These are phyloP conservation scores for Lathyrus tuberosus DNA, from an alignment of 306 rosid genomes.

Conservation along the genomic window DNA sequence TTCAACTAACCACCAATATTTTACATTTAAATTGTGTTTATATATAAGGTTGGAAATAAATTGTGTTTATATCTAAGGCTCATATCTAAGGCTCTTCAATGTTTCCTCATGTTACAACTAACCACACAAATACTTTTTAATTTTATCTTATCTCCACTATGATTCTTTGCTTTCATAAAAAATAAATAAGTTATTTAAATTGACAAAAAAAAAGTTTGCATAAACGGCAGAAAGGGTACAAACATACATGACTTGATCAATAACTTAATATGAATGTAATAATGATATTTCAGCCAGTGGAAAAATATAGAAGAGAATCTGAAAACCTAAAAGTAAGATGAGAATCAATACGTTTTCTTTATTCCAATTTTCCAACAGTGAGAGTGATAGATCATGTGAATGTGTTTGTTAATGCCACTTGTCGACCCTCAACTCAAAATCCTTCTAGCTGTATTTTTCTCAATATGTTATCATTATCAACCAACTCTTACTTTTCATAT, in stretches of 20 bases:
- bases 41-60: background rate
- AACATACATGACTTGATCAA: background rate
- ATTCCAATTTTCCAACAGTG: background rate
- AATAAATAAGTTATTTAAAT: no score
- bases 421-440: conserved; percentile 38
- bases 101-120: background rate
- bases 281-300: background rate
- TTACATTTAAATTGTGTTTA: no score
- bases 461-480: background rate
- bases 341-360: conserved; percentile 44
- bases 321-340: conserved; percentile 12
- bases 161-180: conserved; percentile 5
- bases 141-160: background rate
- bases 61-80: background rate
- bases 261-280: background rate
- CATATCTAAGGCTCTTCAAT: background rate
- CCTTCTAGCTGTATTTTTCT: background rate
- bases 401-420: conserved; percentile 28
- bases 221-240: conserved; percentile 17
- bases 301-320: conserved; percentile 7
- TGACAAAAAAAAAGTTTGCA: background rate
- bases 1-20: no score
- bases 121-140: background rate
- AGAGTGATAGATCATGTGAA: background rate
- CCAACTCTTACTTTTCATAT: background rate